Evolutionary conservation across 2,329 filamentous ascomycete species (phyloP), one percentile per base, ranked within the genome.

Genomic region (Coniochaeta ligniaria): DNA sequence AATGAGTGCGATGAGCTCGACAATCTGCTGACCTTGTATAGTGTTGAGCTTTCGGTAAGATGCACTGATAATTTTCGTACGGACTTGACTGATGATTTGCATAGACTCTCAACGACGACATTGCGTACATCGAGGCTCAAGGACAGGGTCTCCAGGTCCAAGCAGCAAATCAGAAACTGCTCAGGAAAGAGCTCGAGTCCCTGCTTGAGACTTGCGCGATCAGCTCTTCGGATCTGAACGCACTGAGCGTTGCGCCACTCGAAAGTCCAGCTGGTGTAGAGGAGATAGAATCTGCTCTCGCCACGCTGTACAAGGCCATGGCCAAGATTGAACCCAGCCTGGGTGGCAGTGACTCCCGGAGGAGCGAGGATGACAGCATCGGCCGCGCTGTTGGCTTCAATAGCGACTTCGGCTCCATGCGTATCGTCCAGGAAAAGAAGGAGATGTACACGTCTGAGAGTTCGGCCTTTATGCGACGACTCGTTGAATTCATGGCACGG

Each of bases 121-220:
- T 99, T 67, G 88, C 92, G 3, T 98, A 96, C 71, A 98, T 99
- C 65, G 95, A 99, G 76, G 92, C 95, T 1, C 95, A 99, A 74
- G 93, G 92, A 7, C 94, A 99, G 75, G 95, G 95, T 78, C 79
- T 99, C 55, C 95, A 99, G 70, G 94, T 99, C 7, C 95, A 98
- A 74, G 94, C 94, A 22, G 92, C 95, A 45, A 99, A 99, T 68
- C 95, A 99, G 72, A 96, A 96, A 73, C 83, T 96, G 31, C 82
- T 99, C 55, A 92, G 94, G 73, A 91, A 88, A 64, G 95, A 99
- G 73, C 82, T 99, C 1, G 87, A 96, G 71, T 90, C 88, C 36
- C 80, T 98, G n/a, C 82, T 99, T 26, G 88, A 93, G 66, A 97
- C 92, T 0, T 93, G 96, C 60, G 93, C 92, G 12, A 96, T 98